These are phyloP conservation scores for Mycena filopes DNA, from an alignment of 768 basidiomycete species.

Conservation along the genomic window DNA sequence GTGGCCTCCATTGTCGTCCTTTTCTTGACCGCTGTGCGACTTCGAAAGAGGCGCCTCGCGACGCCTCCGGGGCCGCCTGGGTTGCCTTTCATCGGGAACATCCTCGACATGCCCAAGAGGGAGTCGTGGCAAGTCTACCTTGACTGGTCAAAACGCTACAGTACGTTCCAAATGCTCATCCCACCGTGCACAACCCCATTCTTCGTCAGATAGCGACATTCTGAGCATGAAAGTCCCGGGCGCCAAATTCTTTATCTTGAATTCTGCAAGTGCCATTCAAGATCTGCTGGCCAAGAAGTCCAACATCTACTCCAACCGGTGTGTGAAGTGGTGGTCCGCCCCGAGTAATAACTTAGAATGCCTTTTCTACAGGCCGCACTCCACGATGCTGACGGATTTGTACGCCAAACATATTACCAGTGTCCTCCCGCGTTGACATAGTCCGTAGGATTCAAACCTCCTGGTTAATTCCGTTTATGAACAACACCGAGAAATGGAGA, in stretches of 20 bases:
- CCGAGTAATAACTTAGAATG: not conserved
- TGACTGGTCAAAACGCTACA: slow-evolving; percentile 5
- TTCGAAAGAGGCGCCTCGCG: not conserved
- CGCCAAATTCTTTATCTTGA: not conserved
- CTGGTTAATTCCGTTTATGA: slow-evolving; percentile 2
- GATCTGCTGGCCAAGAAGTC: not conserved
- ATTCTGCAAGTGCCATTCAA: not conserved
- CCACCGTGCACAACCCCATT: not conserved
- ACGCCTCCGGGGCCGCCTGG: not conserved
- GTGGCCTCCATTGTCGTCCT: not conserved
- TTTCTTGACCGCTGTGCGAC: not conserved
- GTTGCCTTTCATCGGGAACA: not conserved
- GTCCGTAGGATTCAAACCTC: not conserved
- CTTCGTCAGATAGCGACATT: not conserved
- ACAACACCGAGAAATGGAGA: not conserved
- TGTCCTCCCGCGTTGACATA: not conserved
- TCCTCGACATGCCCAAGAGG: not conserved
- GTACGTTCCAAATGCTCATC: not conserved
- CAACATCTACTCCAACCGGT: slow-evolving; percentile 7
- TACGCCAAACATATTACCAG: too few species aligned
- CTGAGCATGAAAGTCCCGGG: not conserved
- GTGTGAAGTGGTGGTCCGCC: not conserved
- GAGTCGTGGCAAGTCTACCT: slow-evolving; percentile 1
- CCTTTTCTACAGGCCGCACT: not conserved
- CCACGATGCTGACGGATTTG: not conserved